phyloP scores from a whole-genome alignment of 1,139 yeast genomes.

The Candida sanyaensis region DNA sequence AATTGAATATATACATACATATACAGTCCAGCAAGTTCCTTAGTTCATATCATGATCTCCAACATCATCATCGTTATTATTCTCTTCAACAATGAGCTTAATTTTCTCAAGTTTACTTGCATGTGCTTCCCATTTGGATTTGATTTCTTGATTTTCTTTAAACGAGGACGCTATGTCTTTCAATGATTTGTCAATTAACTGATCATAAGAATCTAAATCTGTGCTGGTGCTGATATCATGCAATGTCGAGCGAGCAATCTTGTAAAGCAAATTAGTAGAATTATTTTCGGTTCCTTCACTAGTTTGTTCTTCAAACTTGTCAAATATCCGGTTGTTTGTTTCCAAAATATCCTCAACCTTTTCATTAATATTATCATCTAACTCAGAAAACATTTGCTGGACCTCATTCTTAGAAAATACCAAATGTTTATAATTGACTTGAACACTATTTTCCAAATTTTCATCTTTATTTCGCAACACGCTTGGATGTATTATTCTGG shows the following conservation, averaged over 20 bases:
- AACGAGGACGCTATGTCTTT: conserved; percentile 29
- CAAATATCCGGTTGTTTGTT: conserved; percentile 23
- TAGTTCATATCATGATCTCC: conserved; percentile 18
- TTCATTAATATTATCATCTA: conserved; percentile 22
- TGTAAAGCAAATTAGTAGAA: conserved; percentile 10
- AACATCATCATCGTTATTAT: conserved; percentile 7
- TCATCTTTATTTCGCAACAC: conserved; percentile 6
- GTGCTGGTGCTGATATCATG: conserved; percentile 17
- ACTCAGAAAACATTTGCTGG: conserved; percentile 21
- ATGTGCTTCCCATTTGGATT: conserved; percentile 36
- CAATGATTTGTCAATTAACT: conserved; percentile 27
- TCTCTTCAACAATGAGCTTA: conserved; percentile 20
- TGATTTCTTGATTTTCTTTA: conserved; percentile 32
- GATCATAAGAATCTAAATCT: conserved; percentile 35
- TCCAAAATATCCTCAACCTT: conserved; percentile 17
- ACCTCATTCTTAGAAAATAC: conserved; percentile 24
- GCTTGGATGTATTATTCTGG: conserved; percentile 8
- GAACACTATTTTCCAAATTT: conserved; percentile 11
- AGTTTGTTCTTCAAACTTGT: conserved; percentile 21
- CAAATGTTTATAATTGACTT: conserved; percentile 21
- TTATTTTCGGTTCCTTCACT: conserved; percentile 5
- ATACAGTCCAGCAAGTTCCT: not conserved
- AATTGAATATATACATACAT: conserved; percentile 1
- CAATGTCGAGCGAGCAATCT: conserved; percentile 15
- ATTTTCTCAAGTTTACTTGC: conserved; percentile 35